phyloP scores from a whole-genome alignment of 2,329 filamentous ascomycete species.

The Xylariaceae sp. region DNA sequence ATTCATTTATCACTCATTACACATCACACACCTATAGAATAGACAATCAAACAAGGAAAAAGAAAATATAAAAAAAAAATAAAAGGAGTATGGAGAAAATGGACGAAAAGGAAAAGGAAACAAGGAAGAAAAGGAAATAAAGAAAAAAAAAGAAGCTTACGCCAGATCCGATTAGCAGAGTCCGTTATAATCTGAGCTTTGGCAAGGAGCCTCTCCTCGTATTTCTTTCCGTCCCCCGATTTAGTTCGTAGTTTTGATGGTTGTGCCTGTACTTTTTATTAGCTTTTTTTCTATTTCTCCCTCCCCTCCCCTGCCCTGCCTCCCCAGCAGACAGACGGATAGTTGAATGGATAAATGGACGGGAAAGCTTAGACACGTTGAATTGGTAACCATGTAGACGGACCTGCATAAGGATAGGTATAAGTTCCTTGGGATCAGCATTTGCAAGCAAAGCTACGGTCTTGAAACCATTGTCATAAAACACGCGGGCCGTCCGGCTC shows the following conservation, averaged over 20 bases:
- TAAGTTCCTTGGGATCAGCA: conserved; percentile 59
- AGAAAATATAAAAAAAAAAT: too few relatives aligned
- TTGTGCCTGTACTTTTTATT: conserved; percentile 49
- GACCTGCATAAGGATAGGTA: conserved; percentile 68
- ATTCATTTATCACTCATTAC: too few relatives aligned
- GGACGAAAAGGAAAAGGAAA: too few relatives aligned
- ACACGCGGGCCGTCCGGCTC: conserved; percentile 65
- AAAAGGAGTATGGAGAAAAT: too few relatives aligned
- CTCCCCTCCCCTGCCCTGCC: too few relatives aligned
- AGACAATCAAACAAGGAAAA: too few relatives aligned
- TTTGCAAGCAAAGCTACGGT: conserved; percentile 63
- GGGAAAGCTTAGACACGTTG: too few relatives aligned
- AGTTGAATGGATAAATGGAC: too few relatives aligned
- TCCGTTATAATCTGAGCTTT: conserved; percentile 65
- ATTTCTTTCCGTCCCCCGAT: conserved; percentile 52
- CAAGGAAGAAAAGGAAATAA: not conserved
- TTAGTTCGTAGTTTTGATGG: conserved; percentile 57
- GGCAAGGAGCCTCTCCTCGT: conserved; percentile 56
- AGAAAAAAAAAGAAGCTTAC: conserved; percentile 36
- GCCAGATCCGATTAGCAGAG: conserved; percentile 65
- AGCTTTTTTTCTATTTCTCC: conserved; percentile 1
- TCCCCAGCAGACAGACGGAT: too few relatives aligned
- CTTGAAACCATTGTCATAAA: conserved; percentile 72
- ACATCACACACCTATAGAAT: too few relatives aligned
- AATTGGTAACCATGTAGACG: conserved; percentile 14